Base-by-base conservation (phyloP, 2,329 filamentous ascomycete genomes). In the Beauveria rudraprayagi region DNA sequence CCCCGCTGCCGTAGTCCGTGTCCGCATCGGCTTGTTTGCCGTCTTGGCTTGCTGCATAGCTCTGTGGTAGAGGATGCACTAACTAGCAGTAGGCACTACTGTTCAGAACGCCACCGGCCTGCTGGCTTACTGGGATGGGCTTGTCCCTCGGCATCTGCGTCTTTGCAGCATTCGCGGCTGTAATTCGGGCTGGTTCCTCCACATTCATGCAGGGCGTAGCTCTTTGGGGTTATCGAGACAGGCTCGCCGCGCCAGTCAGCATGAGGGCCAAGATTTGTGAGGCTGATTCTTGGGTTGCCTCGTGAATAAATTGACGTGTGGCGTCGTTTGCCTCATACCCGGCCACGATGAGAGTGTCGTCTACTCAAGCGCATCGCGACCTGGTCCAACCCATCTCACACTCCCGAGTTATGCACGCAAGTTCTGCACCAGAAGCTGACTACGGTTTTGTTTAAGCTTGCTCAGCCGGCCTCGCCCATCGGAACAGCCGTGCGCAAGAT, bases 11-110 rank as follows among this genome's bases (percentile, higher is more conserved):
- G 5, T n/a, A 47, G 43, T 24, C 58, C 24, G 46, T 48, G 48
- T 55, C 58, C 58, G 51, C 50, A 48, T 50, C 58, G 58, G 58
- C 44, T 55, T 53, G 28, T 30, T 47, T 54, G 47, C 59, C 59
- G 59, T 61, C 59, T 61, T 61, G 59, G 59, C 59, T 61, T 24
- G 24, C 37, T 37, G 44, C 52, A 61, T 44, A 44, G 50, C 58
- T 43, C 44, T 48, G 30, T 34, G 16, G 54, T 51, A 60, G 48
- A 37, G 34, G 34, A 37, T 11, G 34, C 34, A 37, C 34, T 14
- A 34, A 34, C 34, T 34, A 14, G 34, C 34, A 34, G 34, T 34
- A 34, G 57, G 57, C 50, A 37, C 51, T 40, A 28, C 5, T 30
- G 30, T 55, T 54, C 40, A 54, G 55, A 53, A 50, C 51, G 59